Conservation (phyloP, 169 alveolate species). For the Plasmodium vivax region DNA sequence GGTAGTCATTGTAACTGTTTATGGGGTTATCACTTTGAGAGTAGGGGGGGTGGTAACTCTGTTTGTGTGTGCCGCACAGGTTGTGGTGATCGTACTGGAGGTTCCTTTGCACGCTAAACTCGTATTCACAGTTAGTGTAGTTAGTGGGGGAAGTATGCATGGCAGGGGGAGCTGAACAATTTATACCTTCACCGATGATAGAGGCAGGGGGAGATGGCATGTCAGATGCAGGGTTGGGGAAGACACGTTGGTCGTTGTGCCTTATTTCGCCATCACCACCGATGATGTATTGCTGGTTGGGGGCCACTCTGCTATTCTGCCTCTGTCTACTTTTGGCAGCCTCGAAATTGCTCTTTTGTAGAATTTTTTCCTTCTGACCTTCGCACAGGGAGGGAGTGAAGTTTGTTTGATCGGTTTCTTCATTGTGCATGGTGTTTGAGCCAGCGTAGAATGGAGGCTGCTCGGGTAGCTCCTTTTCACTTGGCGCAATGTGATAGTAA, state of each 20-base stretch:
- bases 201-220: neutral
- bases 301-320: neutral
- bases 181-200: neutral
- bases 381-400: neutral
- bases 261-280: neutral
- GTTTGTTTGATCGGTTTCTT: neutral
- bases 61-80: neutral
- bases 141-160: neutral
- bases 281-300: neutral
- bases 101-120: neutral
- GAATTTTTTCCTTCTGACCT: neutral
- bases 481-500: neutral
- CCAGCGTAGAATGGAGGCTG: neutral
- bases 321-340: neutral
- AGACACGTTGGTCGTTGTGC: neutral
- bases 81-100: neutral
- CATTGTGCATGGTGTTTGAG: neutral
- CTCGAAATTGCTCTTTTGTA: neutral
- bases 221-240: neutral
- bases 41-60: constrained; percentile 1
- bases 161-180: neutral
- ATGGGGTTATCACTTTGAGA: neutral
- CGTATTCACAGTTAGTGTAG: neutral
- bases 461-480: neutral
- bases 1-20: neutral